Percentiles rank a stretch among this genome's conserved stretches.
These are phyloP conservation scores for Dothistroma septosporum DNA, from an alignment of 2,329 filamentous ascomycete species.

Conservation along the genomic window DNA sequence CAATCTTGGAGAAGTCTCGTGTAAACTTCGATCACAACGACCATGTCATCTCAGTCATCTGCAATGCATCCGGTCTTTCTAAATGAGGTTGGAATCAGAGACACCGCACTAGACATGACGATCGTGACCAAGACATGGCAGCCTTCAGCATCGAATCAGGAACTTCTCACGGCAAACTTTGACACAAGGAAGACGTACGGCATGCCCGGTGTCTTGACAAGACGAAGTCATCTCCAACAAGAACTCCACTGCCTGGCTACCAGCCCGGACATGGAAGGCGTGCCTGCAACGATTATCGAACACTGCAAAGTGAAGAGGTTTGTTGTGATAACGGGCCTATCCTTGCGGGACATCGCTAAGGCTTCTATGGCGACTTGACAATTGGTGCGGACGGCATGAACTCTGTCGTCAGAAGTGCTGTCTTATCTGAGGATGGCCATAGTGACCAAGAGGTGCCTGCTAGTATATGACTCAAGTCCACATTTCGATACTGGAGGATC, in stretches of 20 bases:
- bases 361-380: constrained; percentile 10
- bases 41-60: constrained; percentile 11
- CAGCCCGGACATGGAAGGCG: constrained; percentile 3
- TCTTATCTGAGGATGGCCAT: constrained; percentile 6
- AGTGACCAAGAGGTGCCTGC: constrained; percentile 3
- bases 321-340: constrained; percentile 3
- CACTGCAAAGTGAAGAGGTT: constrained; percentile 4
- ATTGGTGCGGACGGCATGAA: constrained; percentile 16
- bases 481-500: neutral
- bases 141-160: constrained; percentile 2
- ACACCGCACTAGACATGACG: constrained; percentile 8
- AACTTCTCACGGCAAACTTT: constrained; percentile 7
- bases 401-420: constrained; percentile 11
- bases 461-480: constrained; percentile 13
- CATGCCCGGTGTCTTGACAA: constrained; percentile 8
- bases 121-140: constrained; percentile 8
- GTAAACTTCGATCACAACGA: constrained; percentile 10
- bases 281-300: constrained; percentile 7
- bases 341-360: neutral
- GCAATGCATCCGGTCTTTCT: constrained; percentile 14
- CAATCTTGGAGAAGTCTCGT: constrained; percentile 9
- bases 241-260: constrained; percentile 13
- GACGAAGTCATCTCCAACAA: constrained; percentile 7
- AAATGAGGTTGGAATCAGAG: constrained; percentile 9
- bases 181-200: constrained; percentile 11